Evolutionary conservation across 352 stramenopile genomes (phyloP), one percentile per base, ranked within the genome.

Genomic region (Phytopythium mirpurense): DNA sequence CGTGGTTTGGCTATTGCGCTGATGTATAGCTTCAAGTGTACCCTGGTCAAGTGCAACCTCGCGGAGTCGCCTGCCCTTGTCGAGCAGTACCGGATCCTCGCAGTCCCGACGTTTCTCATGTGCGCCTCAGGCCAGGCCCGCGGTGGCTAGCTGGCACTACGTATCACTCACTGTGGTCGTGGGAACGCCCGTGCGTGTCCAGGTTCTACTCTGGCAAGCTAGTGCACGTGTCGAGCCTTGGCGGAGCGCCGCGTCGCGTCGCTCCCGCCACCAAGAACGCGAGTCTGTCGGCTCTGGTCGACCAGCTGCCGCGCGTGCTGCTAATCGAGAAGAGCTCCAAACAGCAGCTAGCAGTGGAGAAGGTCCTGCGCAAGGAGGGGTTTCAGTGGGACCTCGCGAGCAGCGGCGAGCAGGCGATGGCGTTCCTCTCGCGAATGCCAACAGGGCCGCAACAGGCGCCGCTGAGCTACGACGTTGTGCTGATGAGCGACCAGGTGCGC

Each of bases 11-110:
- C n/a, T n/a, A n/a, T n/a, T 32, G 29, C 29, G 29, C 29, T 32
- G 29, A 10, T 32, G 29, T 9, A 32, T 5, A 68, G 66, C 24
- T 40, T 37, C 53, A 89, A 70, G 54, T 89, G 69, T 37, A 57
- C 64, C 5, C 50, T 95, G 5, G 67, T 88, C 54, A 88, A 90
- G 59, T 88, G 85, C 48, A 76, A 92, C 42, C 70, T 95, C 27
- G 62, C 76, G 18, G 78, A 90, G 51, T 89, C 66, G 6, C 56
- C 70, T 29, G 38, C 66, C 36, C 57, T 93, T 10, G 65, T 72
- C 6, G 62, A 90, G 44, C 74, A 78, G 18, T 95, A 76, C 48
- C 67, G 72, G 16, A 78, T 95, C 62, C 74, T 76, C 55, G 80
- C 84, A 1, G 53, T 78, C 2, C 84, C 84, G 26, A 88, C 82